These are phyloP conservation scores for Funneliformis mosseae DNA, from an alignment of 192 early-diverging fungal genomes.

Conservation along the genomic window DNA sequence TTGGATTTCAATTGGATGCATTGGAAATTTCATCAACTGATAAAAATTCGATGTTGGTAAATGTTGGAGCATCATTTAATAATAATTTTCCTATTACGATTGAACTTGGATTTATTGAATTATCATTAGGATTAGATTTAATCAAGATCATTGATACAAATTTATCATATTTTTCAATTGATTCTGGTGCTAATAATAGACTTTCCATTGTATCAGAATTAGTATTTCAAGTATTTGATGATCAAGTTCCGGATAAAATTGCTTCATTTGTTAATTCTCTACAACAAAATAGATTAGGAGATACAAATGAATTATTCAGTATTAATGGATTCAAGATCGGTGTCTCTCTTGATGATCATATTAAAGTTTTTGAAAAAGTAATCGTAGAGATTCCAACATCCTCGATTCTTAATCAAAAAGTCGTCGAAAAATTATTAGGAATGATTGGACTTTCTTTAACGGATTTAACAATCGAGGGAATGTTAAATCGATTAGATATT, in stretches of 20 bases:
- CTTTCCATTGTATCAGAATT: not conserved
- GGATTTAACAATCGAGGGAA: not conserved
- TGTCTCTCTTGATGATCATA: not conserved
- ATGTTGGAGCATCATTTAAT: not conserved
- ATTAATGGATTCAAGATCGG: not conserved
- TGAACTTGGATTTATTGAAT: not conserved
- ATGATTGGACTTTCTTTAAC: not conserved
- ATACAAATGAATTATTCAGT: not conserved
- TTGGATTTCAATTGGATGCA: not conserved
- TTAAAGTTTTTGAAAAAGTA: not conserved
- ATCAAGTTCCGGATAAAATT: not conserved
- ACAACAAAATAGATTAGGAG: not conserved
- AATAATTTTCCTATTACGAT: not conserved
- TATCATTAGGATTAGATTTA: not conserved
- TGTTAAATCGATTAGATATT: not conserved
- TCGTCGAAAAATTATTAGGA: not conserved
- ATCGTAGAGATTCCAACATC: not conserved
- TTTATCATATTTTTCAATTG: not conserved
- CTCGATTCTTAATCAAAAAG: not conserved
- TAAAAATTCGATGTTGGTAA: not conserved
- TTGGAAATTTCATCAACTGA: not conserved
- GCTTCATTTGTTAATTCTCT: not conserved
- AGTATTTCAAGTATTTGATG: not conserved
- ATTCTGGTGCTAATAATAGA: not conserved
- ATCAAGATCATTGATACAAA: not conserved